Percentiles rank a stretch among this genome's conserved stretches.
Evolutionary conservation across 306 rosid species (phyloP).

Genomic region (Citrullus amarus): DNA sequence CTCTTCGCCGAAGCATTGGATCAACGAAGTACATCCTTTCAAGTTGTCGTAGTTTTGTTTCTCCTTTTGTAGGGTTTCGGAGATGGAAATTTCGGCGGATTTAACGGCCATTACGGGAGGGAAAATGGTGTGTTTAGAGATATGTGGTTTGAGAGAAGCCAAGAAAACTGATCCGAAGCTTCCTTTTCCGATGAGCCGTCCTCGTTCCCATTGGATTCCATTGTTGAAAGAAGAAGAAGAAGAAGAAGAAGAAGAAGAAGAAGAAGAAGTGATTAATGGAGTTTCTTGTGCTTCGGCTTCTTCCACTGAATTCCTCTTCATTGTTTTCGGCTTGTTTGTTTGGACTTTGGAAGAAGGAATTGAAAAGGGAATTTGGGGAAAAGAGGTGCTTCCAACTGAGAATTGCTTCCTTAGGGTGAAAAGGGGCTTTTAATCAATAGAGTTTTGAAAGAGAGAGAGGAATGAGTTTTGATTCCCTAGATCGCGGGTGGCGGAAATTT

Average conservation of each 20-base stretch:
- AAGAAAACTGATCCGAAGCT: conserved; percentile 21
- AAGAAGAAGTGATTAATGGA: too few relatives aligned
- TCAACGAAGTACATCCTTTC: background rate
- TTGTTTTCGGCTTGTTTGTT: too few relatives aligned
- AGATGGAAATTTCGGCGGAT: conserved; percentile 14
- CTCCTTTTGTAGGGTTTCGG: conserved; percentile 16
- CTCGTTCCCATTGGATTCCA: conserved; percentile 9
- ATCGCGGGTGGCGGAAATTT: too few relatives aligned
- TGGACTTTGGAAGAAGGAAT: too few relatives aligned
- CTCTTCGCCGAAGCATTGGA: conserved; percentile 5
- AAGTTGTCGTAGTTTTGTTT: conserved; percentile 6
- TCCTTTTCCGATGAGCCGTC: conserved; percentile 17
- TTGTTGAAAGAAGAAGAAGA: background rate
- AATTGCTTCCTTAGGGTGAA: too few relatives aligned
- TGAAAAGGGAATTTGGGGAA: too few relatives aligned
- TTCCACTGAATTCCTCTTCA: too few relatives aligned
- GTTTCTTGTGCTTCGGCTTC: too few relatives aligned
- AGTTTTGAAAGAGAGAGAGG: too few relatives aligned
- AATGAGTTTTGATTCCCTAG: too few relatives aligned
- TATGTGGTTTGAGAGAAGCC: conserved; percentile 13
- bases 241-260: background rate
- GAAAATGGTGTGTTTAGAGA: background rate
- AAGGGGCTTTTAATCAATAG: too few relatives aligned
- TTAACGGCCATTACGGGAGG: conserved; percentile 19
- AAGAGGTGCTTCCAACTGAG: too few relatives aligned